Evolutionary conservation across 805 yeast genomes (phyloP), one percentile per base, ranked within the genome.

Genomic region (Wickerhamomyces queroliae): DNA sequence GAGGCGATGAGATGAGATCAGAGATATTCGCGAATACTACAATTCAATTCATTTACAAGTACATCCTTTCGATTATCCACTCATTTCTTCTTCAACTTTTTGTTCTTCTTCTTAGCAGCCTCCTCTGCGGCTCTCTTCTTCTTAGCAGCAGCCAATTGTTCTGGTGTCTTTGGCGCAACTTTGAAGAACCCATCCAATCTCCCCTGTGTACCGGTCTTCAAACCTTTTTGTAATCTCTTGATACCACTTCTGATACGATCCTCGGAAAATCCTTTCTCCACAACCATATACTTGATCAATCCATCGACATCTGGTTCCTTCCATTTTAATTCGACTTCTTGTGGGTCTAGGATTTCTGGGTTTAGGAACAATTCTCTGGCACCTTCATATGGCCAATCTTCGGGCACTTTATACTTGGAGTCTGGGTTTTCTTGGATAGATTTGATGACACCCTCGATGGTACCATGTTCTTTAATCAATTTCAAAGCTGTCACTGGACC

Each of bases 401-500:
- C 97, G 2, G 99, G 98, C 20, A 93, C 74, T 53, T 80, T 83
- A 61, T 80, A 82, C 56, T 89, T 91, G 18, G 69, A 70, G n/a
- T 67, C 69, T 20, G 70, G 64, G 21, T 58, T 59, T 5, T 54
- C 58, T 37, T 78, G 71, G 26, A 89, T 75, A 43, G 63, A 67
- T 49, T 78, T 79, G 30, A 91, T 75, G 31, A 93, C 79, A 28
- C 80, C 81, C 45, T 91, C 98, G 35, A 93, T 69, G 0, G 83
- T 70, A 1, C 83, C 80, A 59, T 87, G 89, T 55, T 91, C 96
- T 56, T 80, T 83, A 45, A 93, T 87, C 44, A 93, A 70, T 55
- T 93, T 91, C 46, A 75, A 69, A 0, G 97, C 99, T 1, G 96
- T 91, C 2, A 85, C 93, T 1, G 98, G 98, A 8, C 99, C 99